A percentile compares a stretch with the other conserved stretches of the same genome.
These are phyloP conservation scores for Stereocaulon alpinum DNA, from an alignment of 495 filamentous ascomycete genomes.

Conservation along the genomic window DNA sequence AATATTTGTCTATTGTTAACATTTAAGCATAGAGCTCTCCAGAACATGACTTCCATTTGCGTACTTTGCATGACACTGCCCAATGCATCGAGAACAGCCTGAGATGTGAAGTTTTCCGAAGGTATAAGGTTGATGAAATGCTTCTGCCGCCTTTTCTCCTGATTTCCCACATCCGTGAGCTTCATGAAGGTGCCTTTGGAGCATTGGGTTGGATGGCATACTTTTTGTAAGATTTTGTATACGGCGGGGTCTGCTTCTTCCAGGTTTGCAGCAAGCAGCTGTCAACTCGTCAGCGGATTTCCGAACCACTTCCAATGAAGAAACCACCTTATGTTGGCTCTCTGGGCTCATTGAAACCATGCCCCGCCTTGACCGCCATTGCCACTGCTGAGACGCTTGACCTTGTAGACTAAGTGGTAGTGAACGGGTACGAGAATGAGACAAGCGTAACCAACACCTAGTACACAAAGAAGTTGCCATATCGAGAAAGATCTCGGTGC, in stretches of 20 bases:
- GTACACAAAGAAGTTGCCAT: constrained; percentile 13
- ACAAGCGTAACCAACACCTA: constrained; percentile 7
- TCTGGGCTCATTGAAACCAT: constrained; percentile 43
- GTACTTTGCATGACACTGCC: constrained; percentile 98
- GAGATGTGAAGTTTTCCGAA: constrained; percentile 97
- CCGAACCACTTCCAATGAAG: constrained; percentile 1
- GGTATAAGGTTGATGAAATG: constrained; percentile 98
- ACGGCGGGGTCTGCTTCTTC: constrained; percentile 79
- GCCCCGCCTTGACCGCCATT: constrained; percentile 30
- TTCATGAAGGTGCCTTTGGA: background rate
- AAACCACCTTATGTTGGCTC: constrained; percentile 52
- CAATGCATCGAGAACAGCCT: constrained; percentile 89
- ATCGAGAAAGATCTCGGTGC: background rate
- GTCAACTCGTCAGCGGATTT: constrained; percentile 15
- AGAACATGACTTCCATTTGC: constrained; percentile 20
- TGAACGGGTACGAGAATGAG: constrained; percentile 1
- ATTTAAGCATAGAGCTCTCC: constrained; percentile 15
- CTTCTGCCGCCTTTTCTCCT: constrained; percentile 94
- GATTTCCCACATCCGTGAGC: constrained; percentile 10
- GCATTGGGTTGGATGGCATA: constrained; percentile 29
- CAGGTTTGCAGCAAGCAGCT: constrained; percentile 73
- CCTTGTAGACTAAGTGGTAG: background rate
- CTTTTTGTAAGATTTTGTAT: constrained; percentile 81
- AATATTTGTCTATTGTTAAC: constrained; percentile 73
- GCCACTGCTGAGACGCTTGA: constrained; percentile 12